Evolutionary conservation across 352 stramenopile genomes (phyloP).

Genomic region (Phytophthora megakarya): DNA sequence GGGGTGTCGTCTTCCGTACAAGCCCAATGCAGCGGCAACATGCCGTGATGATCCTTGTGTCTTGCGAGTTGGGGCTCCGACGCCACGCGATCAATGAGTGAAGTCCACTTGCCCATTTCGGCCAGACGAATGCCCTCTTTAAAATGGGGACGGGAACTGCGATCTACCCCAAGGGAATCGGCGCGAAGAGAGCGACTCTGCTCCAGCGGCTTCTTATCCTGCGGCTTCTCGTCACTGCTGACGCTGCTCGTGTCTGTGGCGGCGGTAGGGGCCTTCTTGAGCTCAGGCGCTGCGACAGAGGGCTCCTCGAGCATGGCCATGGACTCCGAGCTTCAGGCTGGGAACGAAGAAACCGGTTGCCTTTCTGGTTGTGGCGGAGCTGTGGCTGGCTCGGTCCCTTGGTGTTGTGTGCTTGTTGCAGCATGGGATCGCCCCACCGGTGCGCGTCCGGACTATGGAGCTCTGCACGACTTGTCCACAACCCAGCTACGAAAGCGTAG

Average conservation of each 20-base stretch:
- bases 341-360: slow-evolving; percentile 20
- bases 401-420: slow-evolving; percentile 32
- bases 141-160: slow-evolving; percentile 61
- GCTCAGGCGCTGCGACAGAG: slow-evolving; percentile 18
- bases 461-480: slow-evolving; percentile 21
- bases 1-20: slow-evolving; percentile 84
- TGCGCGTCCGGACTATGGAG: slow-evolving; percentile 10
- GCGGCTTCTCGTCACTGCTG: slow-evolving; percentile 19
- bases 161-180: slow-evolving; percentile 40
- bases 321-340: slow-evolving; percentile 5
- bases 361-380: slow-evolving; percentile 28
- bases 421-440: slow-evolving; percentile 18
- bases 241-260: slow-evolving; percentile 37
- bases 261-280: slow-evolving; percentile 26
- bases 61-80: slow-evolving; percentile 69
- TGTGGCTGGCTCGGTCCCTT: not conserved
- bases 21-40: slow-evolving; percentile 85
- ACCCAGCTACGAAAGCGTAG: no score
- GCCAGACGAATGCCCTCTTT: slow-evolving; percentile 83
- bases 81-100: slow-evolving; percentile 61
- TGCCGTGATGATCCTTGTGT: slow-evolving; percentile 84
- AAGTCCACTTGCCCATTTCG: slow-evolving; percentile 81
- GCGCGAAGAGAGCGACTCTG: slow-evolving; percentile 21
- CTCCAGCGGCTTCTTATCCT: slow-evolving; percentile 17
- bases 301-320: slow-evolving; percentile 24